These are phyloP conservation scores for Artomyces pyxidatus DNA, from an alignment of 768 basidiomycete genomes.

Conservation along the genomic window DNA sequence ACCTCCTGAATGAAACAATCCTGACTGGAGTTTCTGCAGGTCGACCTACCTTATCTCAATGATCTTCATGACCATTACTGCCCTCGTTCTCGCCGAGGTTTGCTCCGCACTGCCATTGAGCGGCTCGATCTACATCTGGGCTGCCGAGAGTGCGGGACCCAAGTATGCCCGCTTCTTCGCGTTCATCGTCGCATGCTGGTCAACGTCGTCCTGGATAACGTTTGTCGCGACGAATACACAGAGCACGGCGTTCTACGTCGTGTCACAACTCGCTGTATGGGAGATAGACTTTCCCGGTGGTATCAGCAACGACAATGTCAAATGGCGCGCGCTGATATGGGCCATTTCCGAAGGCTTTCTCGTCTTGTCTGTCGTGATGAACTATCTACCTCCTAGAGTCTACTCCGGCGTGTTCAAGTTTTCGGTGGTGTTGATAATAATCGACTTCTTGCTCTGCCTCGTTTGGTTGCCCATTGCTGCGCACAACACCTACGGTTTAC, in stretches of 20 bases:
- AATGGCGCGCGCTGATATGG: conserved; percentile 86
- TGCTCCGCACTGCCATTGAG: conserved; percentile 83
- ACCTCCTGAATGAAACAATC: no score
- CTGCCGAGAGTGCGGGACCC: conserved; percentile 84
- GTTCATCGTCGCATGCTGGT: conserved; percentile 90
- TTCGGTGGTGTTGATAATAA: conserved; percentile 63
- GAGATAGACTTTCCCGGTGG: conserved; percentile 81
- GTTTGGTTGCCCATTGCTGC: conserved; percentile 94
- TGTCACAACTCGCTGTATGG: conserved; percentile 80
- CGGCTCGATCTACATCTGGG: conserved; percentile 94
- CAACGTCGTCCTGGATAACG: conserved; percentile 91
- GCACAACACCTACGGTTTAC: conserved; percentile 82
- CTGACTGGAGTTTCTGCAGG: no score
- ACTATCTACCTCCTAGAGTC: conserved; percentile 70
- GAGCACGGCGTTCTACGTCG: conserved; percentile 85
- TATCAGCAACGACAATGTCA: conserved; percentile 56
- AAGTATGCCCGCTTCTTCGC: conserved; percentile 83
- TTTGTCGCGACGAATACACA: conserved; percentile 82
- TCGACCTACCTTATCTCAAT: conserved; percentile 81
- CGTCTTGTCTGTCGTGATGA: conserved; percentile 66
- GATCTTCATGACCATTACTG: conserved; percentile 83
- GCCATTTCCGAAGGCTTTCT: conserved; percentile 68
- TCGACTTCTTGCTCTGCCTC: conserved; percentile 82
- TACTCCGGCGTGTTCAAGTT: conserved; percentile 77
- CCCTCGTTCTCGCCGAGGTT: conserved; percentile 80